Evolutionary conservation across 192 early-diverging fungal species (phyloP), one percentile per base, ranked within the genome.

Genomic region (Martensiomyces pterosporus): DNA sequence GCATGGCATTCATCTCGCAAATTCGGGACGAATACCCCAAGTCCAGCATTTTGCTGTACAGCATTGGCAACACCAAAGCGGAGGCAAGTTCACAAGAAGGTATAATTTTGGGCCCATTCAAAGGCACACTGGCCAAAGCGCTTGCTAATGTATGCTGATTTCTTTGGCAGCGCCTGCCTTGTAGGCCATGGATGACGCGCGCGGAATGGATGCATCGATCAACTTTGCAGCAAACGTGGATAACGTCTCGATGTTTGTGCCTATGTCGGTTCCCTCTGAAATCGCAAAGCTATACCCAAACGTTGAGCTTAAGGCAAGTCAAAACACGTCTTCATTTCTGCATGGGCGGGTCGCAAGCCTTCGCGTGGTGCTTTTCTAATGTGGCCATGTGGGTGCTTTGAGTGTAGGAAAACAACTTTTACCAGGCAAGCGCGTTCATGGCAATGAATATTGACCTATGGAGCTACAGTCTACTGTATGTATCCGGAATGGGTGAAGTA

Each of bases 11-110:
- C 33, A 25, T 90, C 18, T 74, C 77, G 18, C 49, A 67, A 29
- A 51, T 86, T 38, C 79, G 80, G 7, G 85, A 90, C 16, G 88
- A 90, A 52, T 90, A 62, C 60, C 79, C 84, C 0, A 90, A 90
- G 44, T 40, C 73, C 0, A 43, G 82, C 2, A 52, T 90, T 6
- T 27, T 84, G 3, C 75, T 80, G 7, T 87, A 79, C 57, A 82
- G 69, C 14, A 66, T 79, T 26, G 74, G 58, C 15, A 56, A 61
- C 24, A 9, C 32, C 38, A 17, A 17, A 13, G 32, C 14, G 1
- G 33, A 44, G n/a, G n/a, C n/a, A n/a, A n/a, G n/a, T n/a, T n/a
- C n/a, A n/a, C n/a, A n/a, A n/a, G n/a, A n/a, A n/a, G n/a, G n/a
- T n/a, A n/a, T n/a, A n/a, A n/a, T n/a, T n/a, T n/a, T n/a, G n/a